Base-by-base conservation (phyloP, 2,329 filamentous ascomycete species). In the Chalaropsis ovoidea region DNA sequence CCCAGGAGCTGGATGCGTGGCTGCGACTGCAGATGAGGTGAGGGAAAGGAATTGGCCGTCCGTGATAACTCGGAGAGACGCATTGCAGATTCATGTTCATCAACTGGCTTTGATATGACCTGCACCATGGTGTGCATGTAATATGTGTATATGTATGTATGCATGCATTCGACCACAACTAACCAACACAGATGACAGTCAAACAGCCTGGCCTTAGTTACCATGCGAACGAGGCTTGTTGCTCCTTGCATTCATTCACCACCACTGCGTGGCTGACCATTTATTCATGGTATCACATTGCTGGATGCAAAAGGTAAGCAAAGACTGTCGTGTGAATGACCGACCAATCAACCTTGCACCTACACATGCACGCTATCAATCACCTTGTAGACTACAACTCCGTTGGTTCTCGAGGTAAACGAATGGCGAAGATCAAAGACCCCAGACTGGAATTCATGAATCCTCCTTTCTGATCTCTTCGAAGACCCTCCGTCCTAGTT, bases 351-450 rank as follows among this genome's bases (percentile, higher is more conserved):
- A 15, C 17, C 15, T n/a, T 47, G 43, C 8, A 24, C 24, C 10
- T 2, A 13, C 52, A 56, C 8, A 54, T 47, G n/a, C 54, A 58
- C 63, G 66, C 66, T 65, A 65, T 67, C 61, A 67, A 67, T 67
- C 66, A 67, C 64, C 66, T 67, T 65, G 66, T 65, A 63, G 66
- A 65, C 63, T 65, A 45, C 65, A 60, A 43, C 54, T 71, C 76
- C 80, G 73, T 87, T 90, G 88, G 86, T 85, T 87, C 82, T 84
- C 84, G 85, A 90, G 90, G 87, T 96, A 96, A 86, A 95, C 88
- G 85, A 85, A 83, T 92, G 84, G 90, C 90, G 89, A 81, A 96
- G 81, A 96, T 77, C 72, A 81, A 94, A 77, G 73, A 39, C 61
- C 17, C 61, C 74, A 71, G 75, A 76, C 73, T 73, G 73, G 72